phyloP scores from a whole-genome alignment of 2,329 filamentous ascomycete genomes.

The Colletotrichum shisoi region DNA sequence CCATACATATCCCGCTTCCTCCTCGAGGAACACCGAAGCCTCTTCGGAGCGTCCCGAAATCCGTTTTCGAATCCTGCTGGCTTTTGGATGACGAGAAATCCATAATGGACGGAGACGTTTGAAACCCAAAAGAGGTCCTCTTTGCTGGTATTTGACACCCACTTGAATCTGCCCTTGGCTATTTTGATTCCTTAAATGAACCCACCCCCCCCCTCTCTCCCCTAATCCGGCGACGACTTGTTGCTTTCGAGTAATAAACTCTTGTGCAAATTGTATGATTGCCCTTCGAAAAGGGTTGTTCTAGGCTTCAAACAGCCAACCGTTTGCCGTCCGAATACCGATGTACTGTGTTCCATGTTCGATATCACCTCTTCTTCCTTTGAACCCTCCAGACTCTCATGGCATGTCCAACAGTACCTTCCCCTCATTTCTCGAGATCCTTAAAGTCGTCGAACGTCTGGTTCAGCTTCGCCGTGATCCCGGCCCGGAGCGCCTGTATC shows the following conservation, averaged over 20 bases:
- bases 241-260: slow-evolving; percentile 1
- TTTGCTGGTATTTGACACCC: neutral
- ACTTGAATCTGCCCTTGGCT: neutral
- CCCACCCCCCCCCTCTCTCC: neutral
- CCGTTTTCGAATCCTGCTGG: neutral
- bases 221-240: slow-evolving; percentile 5
- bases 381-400: neutral
- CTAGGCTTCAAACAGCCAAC: neutral
- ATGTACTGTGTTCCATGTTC: slow-evolving; percentile 2
- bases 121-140: neutral
- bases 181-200: neutral
- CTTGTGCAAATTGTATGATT: neutral
- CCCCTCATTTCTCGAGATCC: neutral
- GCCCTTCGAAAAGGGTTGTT: neutral
- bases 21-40: neutral
- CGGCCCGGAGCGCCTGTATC: slow-evolving; percentile 54
- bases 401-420: too few species aligned
- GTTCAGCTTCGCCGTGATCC: slow-evolving; percentile 52
- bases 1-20: neutral
- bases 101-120: fast-evolving
- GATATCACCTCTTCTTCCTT: neutral
- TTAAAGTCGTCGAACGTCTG: slow-evolving; percentile 14
- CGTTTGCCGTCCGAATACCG: neutral
- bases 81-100: neutral
- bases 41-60: neutral